Evolutionary conservation across 495 filamentous ascomycete species (phyloP), one percentile per base, ranked within the genome.

Genomic region (Talaromyces thailandensis): DNA sequence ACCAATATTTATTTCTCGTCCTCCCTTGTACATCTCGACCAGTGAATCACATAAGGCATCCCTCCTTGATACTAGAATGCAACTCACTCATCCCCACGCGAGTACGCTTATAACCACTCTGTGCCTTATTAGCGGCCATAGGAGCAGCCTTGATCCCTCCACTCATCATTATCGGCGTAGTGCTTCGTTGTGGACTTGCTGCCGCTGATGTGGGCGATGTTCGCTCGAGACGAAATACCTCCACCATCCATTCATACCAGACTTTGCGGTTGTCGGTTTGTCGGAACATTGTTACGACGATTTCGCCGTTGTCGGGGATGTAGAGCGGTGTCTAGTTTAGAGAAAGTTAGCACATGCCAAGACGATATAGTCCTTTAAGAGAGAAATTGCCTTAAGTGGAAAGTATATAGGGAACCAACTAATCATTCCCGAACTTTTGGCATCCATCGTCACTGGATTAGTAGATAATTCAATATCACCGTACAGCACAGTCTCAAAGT

Each of bases 401-500:
- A 99, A 99, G 77, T 90, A 97, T 12, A 98, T 97, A 8, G 94
- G 94, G 73, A 99, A 99, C 94, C 94, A 99, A 67, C 89, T 93
- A 62, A 96, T 94, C 94, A 98, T 98, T 65, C 91, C 89, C 66
- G 88, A 86, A 75, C 92, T 96, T 82, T 98, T 97, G 57, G 78
- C 79, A 56, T 92, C 90, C 78, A 97, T 97, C 45, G 86, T 92
- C 60, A 95, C 89, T 6, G 95, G 94, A 72, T 95, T 88, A 18
- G 90, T 99, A 64, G 91, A 95, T 45, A 99, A 75, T 75, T 97
- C 94, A 6, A 97, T 81, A 62, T 83, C 85, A 4, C 77, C 77
- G 67, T 97, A 99, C 37, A 99, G 79, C 43, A 94, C 88, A 2
- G 90, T 88, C 78, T 99, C 94, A 70, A 99, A 99, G 69, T 96